phyloP scores from a whole-genome alignment of 2,329 filamentous ascomycete species.

The Aspergillus melleus region DNA sequence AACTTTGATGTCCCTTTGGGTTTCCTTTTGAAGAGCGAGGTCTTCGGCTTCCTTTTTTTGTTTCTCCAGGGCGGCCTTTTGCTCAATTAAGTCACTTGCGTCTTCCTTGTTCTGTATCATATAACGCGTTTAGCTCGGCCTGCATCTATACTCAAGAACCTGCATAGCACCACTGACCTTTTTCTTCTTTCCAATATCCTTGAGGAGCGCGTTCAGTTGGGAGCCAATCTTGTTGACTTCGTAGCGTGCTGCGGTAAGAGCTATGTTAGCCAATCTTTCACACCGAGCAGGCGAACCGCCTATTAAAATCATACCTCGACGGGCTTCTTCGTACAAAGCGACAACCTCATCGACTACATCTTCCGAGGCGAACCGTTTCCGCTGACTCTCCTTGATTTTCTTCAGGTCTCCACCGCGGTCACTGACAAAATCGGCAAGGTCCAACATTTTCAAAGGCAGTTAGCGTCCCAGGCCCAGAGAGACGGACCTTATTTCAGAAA shows the following conservation, averaged over 20 bases:
- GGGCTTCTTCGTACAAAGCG: constrained; percentile 79
- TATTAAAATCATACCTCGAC: constrained; percentile 58
- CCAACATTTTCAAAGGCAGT: constrained; percentile 59
- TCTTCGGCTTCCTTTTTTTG: constrained; percentile 80
- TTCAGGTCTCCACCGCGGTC: constrained; percentile 91
- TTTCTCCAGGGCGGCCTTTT: constrained; percentile 76
- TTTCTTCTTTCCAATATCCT: constrained; percentile 87
- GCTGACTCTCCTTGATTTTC: constrained; percentile 88
- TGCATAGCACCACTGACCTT: constrained; percentile 56
- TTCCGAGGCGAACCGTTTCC: constrained; percentile 74
- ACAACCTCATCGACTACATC: constrained; percentile 91
- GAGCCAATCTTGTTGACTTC: constrained; percentile 76
- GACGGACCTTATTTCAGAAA: not conserved
- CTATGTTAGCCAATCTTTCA: constrained; percentile 2
- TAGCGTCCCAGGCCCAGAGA: not conserved
- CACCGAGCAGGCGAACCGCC: not conserved
- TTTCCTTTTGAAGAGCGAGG: constrained; percentile 72
- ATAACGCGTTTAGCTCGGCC: constrained; percentile 8
- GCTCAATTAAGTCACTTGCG: constrained; percentile 72
- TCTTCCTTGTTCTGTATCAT: constrained; percentile 73
- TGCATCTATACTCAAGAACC: not conserved
- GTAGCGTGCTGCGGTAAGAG: constrained; percentile 61
- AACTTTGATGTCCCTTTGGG: constrained; percentile 71
- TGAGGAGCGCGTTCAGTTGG: constrained; percentile 85
- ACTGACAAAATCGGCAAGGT: constrained; percentile 74